These are phyloP conservation scores for Omphalea diandra DNA, from an alignment of 441 rosid genomes.

Conservation along the genomic window DNA sequence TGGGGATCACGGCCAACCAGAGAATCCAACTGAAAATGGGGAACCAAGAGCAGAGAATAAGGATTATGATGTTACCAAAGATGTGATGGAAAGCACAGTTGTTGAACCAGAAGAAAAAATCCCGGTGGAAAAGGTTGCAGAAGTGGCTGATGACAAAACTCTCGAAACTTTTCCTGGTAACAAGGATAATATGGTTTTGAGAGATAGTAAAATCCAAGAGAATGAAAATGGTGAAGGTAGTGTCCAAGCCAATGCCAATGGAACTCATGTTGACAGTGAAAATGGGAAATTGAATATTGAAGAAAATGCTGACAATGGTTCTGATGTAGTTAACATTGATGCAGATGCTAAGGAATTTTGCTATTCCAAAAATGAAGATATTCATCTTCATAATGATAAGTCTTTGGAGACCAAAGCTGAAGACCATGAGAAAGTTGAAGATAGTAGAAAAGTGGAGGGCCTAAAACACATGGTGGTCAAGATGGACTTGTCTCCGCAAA, in stretches of 20 bases:
- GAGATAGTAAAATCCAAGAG: background rate
- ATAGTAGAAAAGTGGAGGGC: conserved; percentile 22
- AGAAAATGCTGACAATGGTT: conserved; percentile 2
- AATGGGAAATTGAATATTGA: conserved; percentile 5
- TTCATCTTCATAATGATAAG: background rate
- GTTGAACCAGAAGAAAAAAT: background rate
- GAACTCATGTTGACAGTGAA: background rate
- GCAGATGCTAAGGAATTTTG: background rate
- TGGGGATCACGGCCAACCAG: too few relatives aligned
- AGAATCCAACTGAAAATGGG: background rate
- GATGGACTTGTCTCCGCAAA: conserved; percentile 14
- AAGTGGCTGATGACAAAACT: conserved; percentile 8
- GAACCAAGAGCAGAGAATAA: background rate
- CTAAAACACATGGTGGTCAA: conserved; percentile 21
- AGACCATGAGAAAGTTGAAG: conserved; percentile 19
- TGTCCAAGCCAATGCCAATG: conserved; percentile 7
- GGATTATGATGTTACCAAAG: background rate
- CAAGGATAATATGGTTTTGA: background rate
- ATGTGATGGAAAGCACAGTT: too few relatives aligned
- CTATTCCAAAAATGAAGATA: conserved; percentile 5
- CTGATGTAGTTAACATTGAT: background rate
- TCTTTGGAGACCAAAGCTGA: background rate
- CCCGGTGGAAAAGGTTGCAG: conserved; percentile 5
- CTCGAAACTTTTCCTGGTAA: background rate
- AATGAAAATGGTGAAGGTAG: background rate